Evolutionary conservation across 352 stramenopile species (phyloP).

Genomic region (Pythium guiyangense): DNA sequence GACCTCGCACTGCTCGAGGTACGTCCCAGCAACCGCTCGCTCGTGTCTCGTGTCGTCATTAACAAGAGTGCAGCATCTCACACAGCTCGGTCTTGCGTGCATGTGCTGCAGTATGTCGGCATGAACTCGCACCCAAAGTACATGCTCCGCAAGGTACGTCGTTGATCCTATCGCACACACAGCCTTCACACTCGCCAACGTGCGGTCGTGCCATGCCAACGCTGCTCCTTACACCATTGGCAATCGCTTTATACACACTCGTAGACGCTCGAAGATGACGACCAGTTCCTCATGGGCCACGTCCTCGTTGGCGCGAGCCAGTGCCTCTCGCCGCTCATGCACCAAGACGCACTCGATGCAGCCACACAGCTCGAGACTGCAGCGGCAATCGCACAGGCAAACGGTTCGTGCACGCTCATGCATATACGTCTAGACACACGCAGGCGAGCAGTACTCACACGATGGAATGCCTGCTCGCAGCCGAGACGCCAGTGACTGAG

Average conservation of each 20-base stretch:
- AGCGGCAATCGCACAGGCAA: constrained; percentile 27
- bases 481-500: constrained; percentile 32
- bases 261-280: constrained; percentile 48
- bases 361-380: constrained; percentile 24
- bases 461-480: neutral
- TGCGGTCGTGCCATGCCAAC: too few species aligned
- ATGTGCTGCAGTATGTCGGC: constrained; percentile 50
- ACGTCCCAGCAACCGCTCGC: neutral
- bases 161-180: too few species aligned
- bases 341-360: constrained; percentile 62
- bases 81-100: neutral
- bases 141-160: constrained; percentile 49
- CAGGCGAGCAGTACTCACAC: too few species aligned
- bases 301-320: constrained; percentile 77
- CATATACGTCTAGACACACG: neutral
- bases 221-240: neutral
- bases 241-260: neutral
- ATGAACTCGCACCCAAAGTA: constrained; percentile 81
- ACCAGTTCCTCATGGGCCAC: constrained; percentile 78
- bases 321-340: constrained; percentile 55
- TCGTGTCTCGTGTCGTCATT: neutral
- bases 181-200: too few species aligned
- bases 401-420: constrained; percentile 16
- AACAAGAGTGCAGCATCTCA: neutral
- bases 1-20: constrained; percentile 67